A percentile compares a stretch with the other conserved stretches of the same genome.
phyloP scores from a whole-genome alignment of 192 early-diverging fungal genomes.

The Umbelopsis isabellina region DNA sequence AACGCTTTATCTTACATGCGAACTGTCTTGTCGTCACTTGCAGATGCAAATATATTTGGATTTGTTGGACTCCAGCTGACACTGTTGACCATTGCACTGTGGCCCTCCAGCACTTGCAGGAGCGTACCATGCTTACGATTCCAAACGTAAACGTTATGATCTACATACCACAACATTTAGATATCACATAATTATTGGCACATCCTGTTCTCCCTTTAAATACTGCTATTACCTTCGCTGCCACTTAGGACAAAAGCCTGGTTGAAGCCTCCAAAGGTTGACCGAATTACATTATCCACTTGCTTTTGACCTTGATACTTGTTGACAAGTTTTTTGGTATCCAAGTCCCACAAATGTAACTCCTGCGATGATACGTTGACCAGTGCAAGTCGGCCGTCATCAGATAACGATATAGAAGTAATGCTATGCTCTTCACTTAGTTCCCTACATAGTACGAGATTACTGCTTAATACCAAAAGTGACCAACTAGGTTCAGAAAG shows the following conservation, averaged over 20 bases:
- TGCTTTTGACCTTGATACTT: slow-evolving; percentile 86
- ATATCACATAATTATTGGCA: neutral
- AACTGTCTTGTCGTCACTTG: slow-evolving; percentile 82
- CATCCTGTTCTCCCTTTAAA: slow-evolving; percentile 4
- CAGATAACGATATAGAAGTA: slow-evolving; percentile 67
- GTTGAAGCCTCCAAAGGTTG: slow-evolving; percentile 85
- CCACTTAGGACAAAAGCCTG: slow-evolving; percentile 87
- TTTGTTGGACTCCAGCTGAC: slow-evolving; percentile 72
- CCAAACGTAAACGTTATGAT: slow-evolving; percentile 80
- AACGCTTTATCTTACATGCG: slow-evolving; percentile 60
- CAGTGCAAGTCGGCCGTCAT: slow-evolving; percentile 63
- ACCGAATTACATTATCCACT: slow-evolving; percentile 86
- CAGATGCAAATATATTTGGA: slow-evolving; percentile 76
- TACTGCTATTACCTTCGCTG: slow-evolving; percentile 74
- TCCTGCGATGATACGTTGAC: slow-evolving; percentile 69
- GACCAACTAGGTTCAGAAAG: neutral
- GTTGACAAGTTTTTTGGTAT: slow-evolving; percentile 65
- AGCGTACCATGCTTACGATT: slow-evolving; percentile 69
- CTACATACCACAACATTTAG: slow-evolving; percentile 34
- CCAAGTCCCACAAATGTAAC: slow-evolving; percentile 90
- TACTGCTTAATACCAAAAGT: neutral
- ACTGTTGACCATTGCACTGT: slow-evolving; percentile 69
- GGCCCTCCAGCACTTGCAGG: slow-evolving; percentile 72
- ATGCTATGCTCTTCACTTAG: slow-evolving; percentile 58
- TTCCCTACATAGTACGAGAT: slow-evolving; percentile 21